Percentiles rank a stretch among this genome's conserved stretches.
These are phyloP conservation scores for Hygrocybe punicea DNA, from an alignment of 768 basidiomycete species.

Conservation along the genomic window DNA sequence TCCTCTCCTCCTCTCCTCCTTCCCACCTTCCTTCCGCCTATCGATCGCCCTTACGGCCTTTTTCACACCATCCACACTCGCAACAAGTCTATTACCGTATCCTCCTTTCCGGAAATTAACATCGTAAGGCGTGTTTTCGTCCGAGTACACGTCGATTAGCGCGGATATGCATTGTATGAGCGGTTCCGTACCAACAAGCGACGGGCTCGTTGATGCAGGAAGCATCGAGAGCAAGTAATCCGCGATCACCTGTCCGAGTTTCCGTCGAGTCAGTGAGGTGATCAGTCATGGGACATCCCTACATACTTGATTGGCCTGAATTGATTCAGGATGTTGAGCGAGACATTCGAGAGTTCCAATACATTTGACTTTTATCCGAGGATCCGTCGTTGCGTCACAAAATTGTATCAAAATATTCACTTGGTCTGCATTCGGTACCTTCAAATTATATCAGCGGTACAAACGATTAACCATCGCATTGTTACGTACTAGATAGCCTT, in stretches of 20 bases:
- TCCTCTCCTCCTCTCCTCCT: conserved; percentile 61
- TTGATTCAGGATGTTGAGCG: conserved; percentile 61
- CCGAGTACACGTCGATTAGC: conserved; percentile 90
- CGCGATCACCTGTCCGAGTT: conserved; percentile 50
- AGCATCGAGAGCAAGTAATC: conserved; percentile 64
- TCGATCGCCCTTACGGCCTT: conserved; percentile 64
- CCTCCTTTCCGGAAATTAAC: conserved; percentile 67
- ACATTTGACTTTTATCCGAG: conserved; percentile 63
- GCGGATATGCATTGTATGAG: conserved; percentile 77
- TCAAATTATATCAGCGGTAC: not conserved
- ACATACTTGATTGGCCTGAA: conserved; percentile 63
- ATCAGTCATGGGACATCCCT: not conserved
- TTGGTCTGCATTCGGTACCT: conserved; percentile 61
- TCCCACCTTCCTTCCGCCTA: conserved; percentile 60
- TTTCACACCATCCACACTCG: conserved; percentile 60
- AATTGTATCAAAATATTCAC: conserved; percentile 64
- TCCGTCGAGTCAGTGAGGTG: not conserved
- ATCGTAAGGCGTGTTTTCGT: conserved; percentile 79
- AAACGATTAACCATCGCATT: conserved; percentile 3
- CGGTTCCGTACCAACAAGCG: conserved; percentile 57
- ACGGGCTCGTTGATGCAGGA: conserved; percentile 39
- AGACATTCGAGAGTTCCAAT: conserved; percentile 85
- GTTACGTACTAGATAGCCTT: conserved; percentile 55
- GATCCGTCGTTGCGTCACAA: conserved; percentile 53
- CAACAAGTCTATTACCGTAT: conserved; percentile 53